These are phyloP conservation scores for Lolium rigidum DNA, from an alignment of 176 grass and related monocot genomes.

Conservation along the genomic window DNA sequence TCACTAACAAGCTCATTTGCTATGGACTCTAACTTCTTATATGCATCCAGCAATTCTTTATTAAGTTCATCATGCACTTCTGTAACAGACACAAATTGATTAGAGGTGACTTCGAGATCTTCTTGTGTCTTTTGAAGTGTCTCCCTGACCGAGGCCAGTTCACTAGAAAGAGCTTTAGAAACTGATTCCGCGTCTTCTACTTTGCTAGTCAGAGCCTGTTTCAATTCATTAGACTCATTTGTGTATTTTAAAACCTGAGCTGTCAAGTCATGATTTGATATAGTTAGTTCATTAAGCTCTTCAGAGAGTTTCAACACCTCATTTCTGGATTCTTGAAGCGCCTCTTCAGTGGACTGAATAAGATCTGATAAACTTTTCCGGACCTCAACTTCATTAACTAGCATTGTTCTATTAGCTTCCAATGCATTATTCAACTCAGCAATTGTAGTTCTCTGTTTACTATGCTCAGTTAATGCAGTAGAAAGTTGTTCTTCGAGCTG, in stretches of 20 bases:
- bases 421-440: constrained; percentile 67
- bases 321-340: constrained; percentile 63
- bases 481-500: constrained; percentile 77
- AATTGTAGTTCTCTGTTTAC: constrained; percentile 54
- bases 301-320: constrained; percentile 69
- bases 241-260: constrained; percentile 65
- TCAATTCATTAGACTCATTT: constrained; percentile 63
- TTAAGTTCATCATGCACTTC: constrained; percentile 63
- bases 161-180: constrained; percentile 64
- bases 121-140: constrained; percentile 60
- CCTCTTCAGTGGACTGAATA: constrained; percentile 66
- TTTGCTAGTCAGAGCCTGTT: constrained; percentile 55
- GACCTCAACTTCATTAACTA: constrained; percentile 64
- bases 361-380: constrained; percentile 63
- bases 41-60: constrained; percentile 74
- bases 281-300: constrained; percentile 63
- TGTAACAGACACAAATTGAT: constrained; percentile 55
- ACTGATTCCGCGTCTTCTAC: constrained; percentile 75
- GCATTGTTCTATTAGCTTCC: constrained; percentile 53
- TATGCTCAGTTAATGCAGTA: constrained; percentile 59
- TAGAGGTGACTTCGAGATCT: constrained; percentile 61
- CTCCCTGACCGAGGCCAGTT: constrained; percentile 67
- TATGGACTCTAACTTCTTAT: constrained; percentile 77
- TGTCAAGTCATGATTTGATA: constrained; percentile 67
- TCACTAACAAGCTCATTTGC: constrained; percentile 78